Conservation (phyloP, 352 stramenopile genomes). For the Phytophthora constricta region DNA sequence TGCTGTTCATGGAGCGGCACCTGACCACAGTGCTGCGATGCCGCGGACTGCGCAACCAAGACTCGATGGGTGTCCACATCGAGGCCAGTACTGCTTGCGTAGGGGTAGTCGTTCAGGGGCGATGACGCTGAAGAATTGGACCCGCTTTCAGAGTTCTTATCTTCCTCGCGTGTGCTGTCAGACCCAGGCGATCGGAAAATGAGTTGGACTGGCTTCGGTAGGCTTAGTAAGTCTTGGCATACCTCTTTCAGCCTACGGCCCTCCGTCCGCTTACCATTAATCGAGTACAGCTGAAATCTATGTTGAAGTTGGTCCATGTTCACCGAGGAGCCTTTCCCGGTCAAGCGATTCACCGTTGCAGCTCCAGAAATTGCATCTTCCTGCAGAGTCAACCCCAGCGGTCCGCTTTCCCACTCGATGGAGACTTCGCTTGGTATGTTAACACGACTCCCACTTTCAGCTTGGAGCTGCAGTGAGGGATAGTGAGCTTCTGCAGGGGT, state of each 20-base stretch:
- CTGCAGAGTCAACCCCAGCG: conserved; percentile 59
- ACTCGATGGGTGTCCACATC: conserved; percentile 15
- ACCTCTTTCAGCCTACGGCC: conserved; percentile 39
- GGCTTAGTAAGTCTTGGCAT: conserved; percentile 36
- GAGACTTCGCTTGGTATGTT: conserved; percentile 30
- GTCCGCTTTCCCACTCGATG: conserved; percentile 56
- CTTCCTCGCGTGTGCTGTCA: conserved; percentile 20
- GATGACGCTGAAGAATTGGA: conserved; percentile 5
- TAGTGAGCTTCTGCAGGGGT: conserved; percentile 11
- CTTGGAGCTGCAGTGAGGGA: neutral
- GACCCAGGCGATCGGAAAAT: conserved; percentile 45
- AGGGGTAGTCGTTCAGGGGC: neutral
- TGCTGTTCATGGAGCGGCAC: conserved; percentile 6
- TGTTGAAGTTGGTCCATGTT: conserved; percentile 52
- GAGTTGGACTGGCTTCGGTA: conserved; percentile 58
- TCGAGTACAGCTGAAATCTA: conserved; percentile 52
- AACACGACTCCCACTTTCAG: neutral
- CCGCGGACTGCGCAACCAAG: conserved; percentile 11
- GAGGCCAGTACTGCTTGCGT: conserved; percentile 2
- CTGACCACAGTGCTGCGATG: conserved; percentile 11
- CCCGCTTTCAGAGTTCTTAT: conserved; percentile 15
- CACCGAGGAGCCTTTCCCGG: conserved; percentile 55
- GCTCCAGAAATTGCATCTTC: conserved; percentile 58
- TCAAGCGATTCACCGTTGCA: conserved; percentile 69
- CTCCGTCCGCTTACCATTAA: conserved; percentile 54